phyloP scores from a whole-genome alignment of 1,284 basidiomycete genomes.

The Xerocomus minutiporus region DNA sequence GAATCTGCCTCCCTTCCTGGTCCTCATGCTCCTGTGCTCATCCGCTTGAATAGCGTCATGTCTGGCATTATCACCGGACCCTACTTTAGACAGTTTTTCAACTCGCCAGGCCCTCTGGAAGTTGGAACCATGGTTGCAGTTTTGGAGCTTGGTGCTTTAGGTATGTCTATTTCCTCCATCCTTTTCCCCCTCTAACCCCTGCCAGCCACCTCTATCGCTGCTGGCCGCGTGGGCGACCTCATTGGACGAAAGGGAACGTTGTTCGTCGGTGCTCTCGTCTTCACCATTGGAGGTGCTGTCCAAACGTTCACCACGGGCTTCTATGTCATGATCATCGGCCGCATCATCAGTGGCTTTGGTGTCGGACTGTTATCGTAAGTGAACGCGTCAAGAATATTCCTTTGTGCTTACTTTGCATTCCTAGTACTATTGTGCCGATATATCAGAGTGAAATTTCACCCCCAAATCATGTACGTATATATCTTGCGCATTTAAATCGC shows the following conservation, averaged over 20 bases:
- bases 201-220: constrained; percentile 83
- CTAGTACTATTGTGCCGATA: constrained; percentile 92
- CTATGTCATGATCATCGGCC: constrained; percentile 81
- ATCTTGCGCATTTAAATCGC: background rate
- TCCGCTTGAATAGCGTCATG: constrained; percentile 60
- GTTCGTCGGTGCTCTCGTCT: constrained; percentile 82
- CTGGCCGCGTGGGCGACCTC: constrained; percentile 83
- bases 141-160: constrained; percentile 88
- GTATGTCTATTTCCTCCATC: constrained; percentile 41
- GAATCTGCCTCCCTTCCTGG: constrained; percentile 5
- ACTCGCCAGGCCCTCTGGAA: constrained; percentile 66
- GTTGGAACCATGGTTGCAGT: constrained; percentile 89
- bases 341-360: constrained; percentile 87
- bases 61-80: constrained; percentile 93
- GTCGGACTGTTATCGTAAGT: constrained; percentile 88
- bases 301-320: constrained; percentile 89
- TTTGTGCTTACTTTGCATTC: constrained; percentile 1
- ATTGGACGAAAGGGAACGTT: constrained; percentile 87
- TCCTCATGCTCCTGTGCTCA: constrained; percentile 27
- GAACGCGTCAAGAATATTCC: background rate
- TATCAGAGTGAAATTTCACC: constrained; percentile 98
- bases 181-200: constrained; percentile 4
- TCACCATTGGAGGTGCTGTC: constrained; percentile 83
- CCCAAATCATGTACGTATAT: constrained; percentile 73
- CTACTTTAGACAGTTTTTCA: constrained; percentile 81